Base-by-base conservation (phyloP, 78 protist species). In the Dictyostelium intermedium region DNA sequence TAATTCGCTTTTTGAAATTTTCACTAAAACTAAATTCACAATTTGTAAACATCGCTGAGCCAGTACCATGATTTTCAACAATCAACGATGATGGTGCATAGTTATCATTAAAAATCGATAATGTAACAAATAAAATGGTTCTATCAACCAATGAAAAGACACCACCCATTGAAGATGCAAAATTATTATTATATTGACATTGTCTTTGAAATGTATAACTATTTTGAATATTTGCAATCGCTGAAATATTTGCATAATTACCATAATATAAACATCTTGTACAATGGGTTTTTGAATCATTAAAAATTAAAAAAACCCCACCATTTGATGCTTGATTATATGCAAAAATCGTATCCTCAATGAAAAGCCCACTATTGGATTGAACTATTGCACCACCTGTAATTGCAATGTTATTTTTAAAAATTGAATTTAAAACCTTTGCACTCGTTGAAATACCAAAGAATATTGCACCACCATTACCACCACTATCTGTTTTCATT, bases 321-420 rank as follows among this genome's bases (percentile, higher is more conserved):
- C 82, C 82, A 25, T 35, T 77, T 6, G 60, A 77, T 41, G 82
- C 82, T n/a, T n/a, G 25, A 25, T 77, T 77, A 18, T 77, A 77
- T 5, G 16, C 34, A 8, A 41, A 77, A 13, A 34, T 16, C 0
- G 45, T 34, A 34, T 72, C 79, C 1, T 72, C 23, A 13, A 34
- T 5, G 2, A 4, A 30, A 13, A 72, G n/a, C 1, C 5, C n/a
- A 32, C 79, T 16, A 34, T 34, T 72, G 0, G 79, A 30, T 72
- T 72, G 79, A 34, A 72, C 18, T 72, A 72, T 32, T 16, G 5
- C 37, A 11, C 79, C 79, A 34, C 43, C 79, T 30, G 35, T 72
- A 34, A 16, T 34, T 34, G 47, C 79, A 4, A 5, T 27, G 34
- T 72, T 72, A 72, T 16, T 72, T 13, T 34, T 27, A 72, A 72